Evolutionary conservation across 495 filamentous ascomycete genomes (phyloP).

Genomic region (Penicillium paxilli): DNA sequence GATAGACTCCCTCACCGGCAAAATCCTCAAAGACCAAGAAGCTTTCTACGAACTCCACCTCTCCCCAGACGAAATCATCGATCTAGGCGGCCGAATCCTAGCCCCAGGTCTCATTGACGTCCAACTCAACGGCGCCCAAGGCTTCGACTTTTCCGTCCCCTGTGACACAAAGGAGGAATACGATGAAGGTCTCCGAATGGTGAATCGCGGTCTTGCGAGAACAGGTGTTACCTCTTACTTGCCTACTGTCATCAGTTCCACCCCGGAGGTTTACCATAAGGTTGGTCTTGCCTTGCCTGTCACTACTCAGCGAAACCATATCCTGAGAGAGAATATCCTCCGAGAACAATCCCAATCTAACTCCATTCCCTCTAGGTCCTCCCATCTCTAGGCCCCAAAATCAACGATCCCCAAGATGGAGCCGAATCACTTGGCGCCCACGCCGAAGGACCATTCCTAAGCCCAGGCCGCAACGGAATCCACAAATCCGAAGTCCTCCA

Average conservation of each 20-base stretch:
- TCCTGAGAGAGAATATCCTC: no score
- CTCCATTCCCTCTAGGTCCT: constrained; percentile 50
- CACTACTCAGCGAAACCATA: no score
- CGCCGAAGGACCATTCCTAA: constrained; percentile 82
- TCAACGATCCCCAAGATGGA: constrained; percentile 52
- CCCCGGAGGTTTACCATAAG: constrained; percentile 66
- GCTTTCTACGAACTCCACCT: constrained; percentile 70
- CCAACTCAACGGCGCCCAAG: constrained; percentile 82
- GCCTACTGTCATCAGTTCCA: constrained; percentile 70
- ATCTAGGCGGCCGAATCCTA: constrained; percentile 76
- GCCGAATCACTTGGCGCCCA: constrained; percentile 83
- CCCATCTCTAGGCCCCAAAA: constrained; percentile 70
- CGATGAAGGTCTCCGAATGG: constrained; percentile 59
- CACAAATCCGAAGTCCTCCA: constrained; percentile 67
- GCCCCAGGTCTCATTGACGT: constrained; percentile 82
- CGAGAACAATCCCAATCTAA: neutral
- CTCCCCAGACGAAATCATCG: constrained; percentile 54
- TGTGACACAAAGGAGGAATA: constrained; percentile 63
- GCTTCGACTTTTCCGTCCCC: constrained; percentile 81
- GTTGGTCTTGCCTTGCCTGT: constrained; percentile 17
- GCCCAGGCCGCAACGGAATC: constrained; percentile 68
- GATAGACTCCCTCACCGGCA: constrained; percentile 73
- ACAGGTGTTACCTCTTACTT: constrained; percentile 85
- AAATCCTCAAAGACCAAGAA: constrained; percentile 72
- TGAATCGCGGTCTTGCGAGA: constrained; percentile 66